phyloP scores from a whole-genome alignment of 2,329 filamentous ascomycete genomes.

The Alternaria hordeiaustralica region DNA sequence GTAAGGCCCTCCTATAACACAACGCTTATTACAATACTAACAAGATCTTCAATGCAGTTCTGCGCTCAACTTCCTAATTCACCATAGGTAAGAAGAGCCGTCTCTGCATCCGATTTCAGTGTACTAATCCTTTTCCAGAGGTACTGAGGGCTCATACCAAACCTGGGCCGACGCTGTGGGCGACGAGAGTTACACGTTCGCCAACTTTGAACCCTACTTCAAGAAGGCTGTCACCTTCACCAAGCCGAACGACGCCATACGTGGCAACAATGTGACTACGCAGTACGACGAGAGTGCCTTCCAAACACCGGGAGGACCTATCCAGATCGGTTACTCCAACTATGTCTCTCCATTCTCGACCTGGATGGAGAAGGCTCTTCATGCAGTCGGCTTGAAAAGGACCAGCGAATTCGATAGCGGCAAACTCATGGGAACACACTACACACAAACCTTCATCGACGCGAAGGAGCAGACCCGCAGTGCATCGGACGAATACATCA shows the following conservation, averaged over 20 bases:
- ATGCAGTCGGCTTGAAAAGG: slow-evolving; percentile 16
- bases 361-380: slow-evolving; percentile 20
- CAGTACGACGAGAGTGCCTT: slow-evolving; percentile 13
- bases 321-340: slow-evolving; percentile 26
- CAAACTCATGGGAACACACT: slow-evolving; percentile 17
- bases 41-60: not conserved
- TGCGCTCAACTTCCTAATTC: not conserved
- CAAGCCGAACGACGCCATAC: slow-evolving; percentile 18
- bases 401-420: slow-evolving; percentile 22
- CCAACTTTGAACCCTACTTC: slow-evolving; percentile 15
- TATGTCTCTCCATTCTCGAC: slow-evolving; percentile 21
- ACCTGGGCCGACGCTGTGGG: not conserved
- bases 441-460: slow-evolving; percentile 33
- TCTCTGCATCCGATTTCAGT: not conserved
- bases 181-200: not conserved
- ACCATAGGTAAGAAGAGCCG: not conserved
- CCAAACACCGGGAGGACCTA: slow-evolving; percentile 4
- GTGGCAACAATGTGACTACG: slow-evolving; percentile 12
- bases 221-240: slow-evolving; percentile 36
- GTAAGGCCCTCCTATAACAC: not conserved
- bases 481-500: slow-evolving; percentile 12
- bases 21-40: not conserved
- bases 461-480: slow-evolving; percentile 11
- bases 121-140: not conserved
- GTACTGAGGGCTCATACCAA: not conserved